Base-by-base conservation (phyloP, 176 grass and related monocot species). In the Oryza glaberrima region DNA sequence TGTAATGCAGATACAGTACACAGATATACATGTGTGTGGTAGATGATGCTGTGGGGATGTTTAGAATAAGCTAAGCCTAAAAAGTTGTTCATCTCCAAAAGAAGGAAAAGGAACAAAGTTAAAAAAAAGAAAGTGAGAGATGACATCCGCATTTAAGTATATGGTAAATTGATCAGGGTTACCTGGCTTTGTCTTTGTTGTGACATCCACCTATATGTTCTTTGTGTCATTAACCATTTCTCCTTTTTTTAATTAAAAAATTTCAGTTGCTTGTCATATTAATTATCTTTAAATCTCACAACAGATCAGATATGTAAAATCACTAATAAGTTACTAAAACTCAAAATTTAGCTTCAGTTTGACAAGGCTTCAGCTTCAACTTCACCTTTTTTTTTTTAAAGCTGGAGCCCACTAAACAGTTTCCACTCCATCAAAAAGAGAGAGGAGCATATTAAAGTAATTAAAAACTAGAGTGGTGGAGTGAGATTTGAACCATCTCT, bases 1-100 rank as follows among this genome's bases (percentile, higher is more conserved):
- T 80, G 28, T 19, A 1, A 45, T 16, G 49, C 0, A 23, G 46
- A 44, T 44, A 44, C 43, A 44, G 43, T 44, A 44, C 43, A 44
- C 43, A 2, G 43, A 10, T 44, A 19, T 49, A n/a, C 49, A 19
- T 40, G 22, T 76, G 13, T 46, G 5, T 56, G 26, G 26, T 68
- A 61, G 41, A 74, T 79, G 56, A 35, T 61, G 25, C 11, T 9
- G 41, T 74, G 64, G 78, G 56, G 68, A 65, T 78, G 44, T 69
- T 82, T 75, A 81, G 77, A 85, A 89, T 30, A 35, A 76, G 13
- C 76, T 0, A 78, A 19, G 76, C 58, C 61, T 47, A 17, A 49
- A 84, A 46, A 11, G 45, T 16, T 9, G 2, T 43, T 32, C 8
- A 5, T 83, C 69, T 84, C 69, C 68, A 74, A 25, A 84, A 44